phyloP scores from a whole-genome alignment of 108 stramenopile genomes.

The Stephanodiscus triporus region DNA sequence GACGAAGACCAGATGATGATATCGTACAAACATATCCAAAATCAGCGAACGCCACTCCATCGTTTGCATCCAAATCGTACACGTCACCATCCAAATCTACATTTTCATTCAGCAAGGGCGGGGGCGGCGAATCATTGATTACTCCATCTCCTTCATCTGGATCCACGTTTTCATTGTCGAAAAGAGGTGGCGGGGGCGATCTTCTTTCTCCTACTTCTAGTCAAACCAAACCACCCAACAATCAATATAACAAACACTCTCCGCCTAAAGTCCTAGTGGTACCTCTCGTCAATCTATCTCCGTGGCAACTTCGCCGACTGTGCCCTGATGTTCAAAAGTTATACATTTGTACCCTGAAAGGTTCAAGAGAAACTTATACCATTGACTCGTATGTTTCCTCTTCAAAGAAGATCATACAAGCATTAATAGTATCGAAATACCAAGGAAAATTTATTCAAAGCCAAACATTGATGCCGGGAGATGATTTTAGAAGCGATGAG shows the following conservation, averaged over 20 bases:
- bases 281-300: constrained; percentile 26
- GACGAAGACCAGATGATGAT: neutral
- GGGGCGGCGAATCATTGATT: constrained; percentile 58
- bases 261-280: constrained; percentile 16
- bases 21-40: constrained; percentile 5
- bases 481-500: neutral
- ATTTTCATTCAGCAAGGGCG: constrained; percentile 67
- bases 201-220: constrained; percentile 31
- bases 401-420: constrained; percentile 34
- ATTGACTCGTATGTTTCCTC: constrained; percentile 1
- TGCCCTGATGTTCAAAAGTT: constrained; percentile 40
- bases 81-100: constrained; percentile 52
- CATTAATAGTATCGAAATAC: constrained; percentile 41
- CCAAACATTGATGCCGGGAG: constrained; percentile 4
- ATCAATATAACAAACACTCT: constrained; percentile 1
- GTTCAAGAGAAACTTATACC: neutral
- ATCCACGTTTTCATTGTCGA: constrained; percentile 68
- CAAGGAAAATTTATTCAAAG: constrained; percentile 27
- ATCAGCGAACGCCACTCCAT: neutral
- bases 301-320: constrained; percentile 11
- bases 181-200: constrained; percentile 62
- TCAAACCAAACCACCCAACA: constrained; percentile 5
- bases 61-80: neutral
- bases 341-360: constrained; percentile 17
- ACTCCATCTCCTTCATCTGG: constrained; percentile 46